A percentile compares a stretch with the other conserved stretches of the same genome.
phyloP scores from a whole-genome alignment of 805 yeast species.

The Cyberlindnera misumaiensis region DNA sequence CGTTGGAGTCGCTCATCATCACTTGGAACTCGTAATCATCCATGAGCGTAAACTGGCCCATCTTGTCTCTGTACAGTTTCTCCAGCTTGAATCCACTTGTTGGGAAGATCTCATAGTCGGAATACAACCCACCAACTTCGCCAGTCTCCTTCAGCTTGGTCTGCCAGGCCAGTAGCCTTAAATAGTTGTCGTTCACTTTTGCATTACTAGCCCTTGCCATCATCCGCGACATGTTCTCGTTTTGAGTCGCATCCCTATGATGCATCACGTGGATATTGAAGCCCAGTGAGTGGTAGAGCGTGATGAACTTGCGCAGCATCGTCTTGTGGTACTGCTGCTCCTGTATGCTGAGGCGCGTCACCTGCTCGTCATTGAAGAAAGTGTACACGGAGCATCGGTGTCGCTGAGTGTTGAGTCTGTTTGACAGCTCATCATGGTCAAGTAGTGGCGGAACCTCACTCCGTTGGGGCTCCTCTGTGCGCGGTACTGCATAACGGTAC shows the following conservation, averaged over 20 bases:
- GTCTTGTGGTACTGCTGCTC: conserved; percentile 15
- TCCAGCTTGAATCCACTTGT: neutral
- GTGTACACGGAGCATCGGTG: conserved; percentile 11
- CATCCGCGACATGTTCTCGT: conserved; percentile 1
- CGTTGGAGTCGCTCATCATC: conserved; percentile 5
- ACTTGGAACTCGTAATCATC: conserved; percentile 13
- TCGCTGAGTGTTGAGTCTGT: conserved; percentile 7
- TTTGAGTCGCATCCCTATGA: conserved; percentile 13
- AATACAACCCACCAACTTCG: conserved; percentile 7
- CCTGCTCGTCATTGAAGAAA: conserved; percentile 17
- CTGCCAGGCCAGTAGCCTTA: conserved; percentile 17
- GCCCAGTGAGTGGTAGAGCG: conserved; percentile 14
- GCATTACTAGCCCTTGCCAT: too few relatives aligned
- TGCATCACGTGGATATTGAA: conserved; percentile 13
- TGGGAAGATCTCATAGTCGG: conserved; percentile 14
- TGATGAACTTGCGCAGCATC: conserved; percentile 13
- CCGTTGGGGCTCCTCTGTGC: too few relatives aligned
- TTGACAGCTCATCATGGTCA: conserved; percentile 6
- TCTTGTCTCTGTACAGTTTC: neutral
- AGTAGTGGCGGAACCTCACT: conserved; percentile 5
- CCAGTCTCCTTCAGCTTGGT: neutral
- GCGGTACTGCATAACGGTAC: neutral
- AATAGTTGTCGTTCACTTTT: conserved; percentile 14
- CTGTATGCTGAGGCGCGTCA: conserved; percentile 9
- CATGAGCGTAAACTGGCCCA: conserved; percentile 4